Evolutionary conservation across 108 stramenopile species (phyloP).

Genomic region (Skeletonema menzelii): DNA sequence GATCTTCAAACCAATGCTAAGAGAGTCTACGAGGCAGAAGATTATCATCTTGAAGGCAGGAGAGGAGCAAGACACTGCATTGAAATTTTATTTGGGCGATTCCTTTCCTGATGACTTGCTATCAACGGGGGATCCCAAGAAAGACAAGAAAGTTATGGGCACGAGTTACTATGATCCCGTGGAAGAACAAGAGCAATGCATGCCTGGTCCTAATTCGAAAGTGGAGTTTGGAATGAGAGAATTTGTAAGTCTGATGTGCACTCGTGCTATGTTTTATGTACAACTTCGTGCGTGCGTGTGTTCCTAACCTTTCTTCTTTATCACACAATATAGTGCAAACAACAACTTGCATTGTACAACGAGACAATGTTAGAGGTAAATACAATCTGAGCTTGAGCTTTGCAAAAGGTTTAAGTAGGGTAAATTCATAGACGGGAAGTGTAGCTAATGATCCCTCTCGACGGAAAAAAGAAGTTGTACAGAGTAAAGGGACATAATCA

Average conservation of each 20-base stretch:
- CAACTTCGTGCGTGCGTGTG: neutral
- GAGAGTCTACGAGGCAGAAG: constrained; percentile 76
- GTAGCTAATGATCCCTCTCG: neutral
- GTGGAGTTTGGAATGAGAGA: constrained; percentile 47
- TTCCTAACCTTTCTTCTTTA: neutral
- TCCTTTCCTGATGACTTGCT: constrained; percentile 44
- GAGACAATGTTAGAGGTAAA: constrained; percentile 39
- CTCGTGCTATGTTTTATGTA: neutral
- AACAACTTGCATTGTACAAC: constrained; percentile 37
- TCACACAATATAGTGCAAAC: constrained; percentile 23
- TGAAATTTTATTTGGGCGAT: constrained; percentile 57
- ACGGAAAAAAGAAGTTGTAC: neutral
- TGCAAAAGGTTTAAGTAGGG: neutral
- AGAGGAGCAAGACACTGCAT: constrained; percentile 52
- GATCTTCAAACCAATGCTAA: constrained; percentile 64
- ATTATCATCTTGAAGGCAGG: constrained; percentile 62
- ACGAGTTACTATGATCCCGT: constrained; percentile 32
- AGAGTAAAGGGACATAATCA: neutral
- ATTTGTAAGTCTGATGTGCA: constrained; percentile 39
- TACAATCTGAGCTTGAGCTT: neutral
- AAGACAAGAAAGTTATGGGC: neutral
- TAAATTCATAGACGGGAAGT: neutral
- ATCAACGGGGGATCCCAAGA: constrained; percentile 4
- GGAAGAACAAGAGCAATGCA: constrained; percentile 25
- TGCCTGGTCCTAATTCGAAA: constrained; percentile 45